A percentile compares a stretch with the other conserved stretches of the same genome.
These are phyloP conservation scores for Trichothecium roseum DNA, from an alignment of 2,329 filamentous ascomycete species.

Conservation along the genomic window DNA sequence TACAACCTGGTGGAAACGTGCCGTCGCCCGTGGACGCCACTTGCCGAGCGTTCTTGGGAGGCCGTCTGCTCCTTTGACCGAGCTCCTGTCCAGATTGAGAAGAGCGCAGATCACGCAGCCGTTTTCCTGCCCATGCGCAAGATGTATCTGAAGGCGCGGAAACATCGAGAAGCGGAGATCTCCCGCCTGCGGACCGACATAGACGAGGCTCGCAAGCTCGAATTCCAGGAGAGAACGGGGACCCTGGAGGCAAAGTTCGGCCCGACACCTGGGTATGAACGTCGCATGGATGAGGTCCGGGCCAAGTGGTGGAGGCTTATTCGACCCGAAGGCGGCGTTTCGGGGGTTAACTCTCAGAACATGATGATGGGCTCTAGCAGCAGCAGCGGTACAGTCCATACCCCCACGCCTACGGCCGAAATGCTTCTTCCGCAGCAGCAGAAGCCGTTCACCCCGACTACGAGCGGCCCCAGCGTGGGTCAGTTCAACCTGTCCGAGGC, in stretches of 20 bases:
- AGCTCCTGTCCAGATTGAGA: constrained; percentile 31
- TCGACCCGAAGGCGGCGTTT: constrained; percentile 16
- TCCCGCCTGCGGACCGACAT: constrained; percentile 35
- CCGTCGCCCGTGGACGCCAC: constrained; percentile 36
- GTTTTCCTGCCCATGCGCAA: constrained; percentile 45
- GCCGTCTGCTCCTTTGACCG: constrained; percentile 28
- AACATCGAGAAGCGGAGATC: constrained; percentile 41
- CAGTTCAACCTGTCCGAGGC: constrained; percentile 16
- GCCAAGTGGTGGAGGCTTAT: constrained; percentile 43
- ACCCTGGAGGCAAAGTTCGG: constrained; percentile 34
- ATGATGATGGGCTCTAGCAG: not conserved
- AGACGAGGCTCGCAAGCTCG: constrained; percentile 36
- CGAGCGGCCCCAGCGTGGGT: not conserved
- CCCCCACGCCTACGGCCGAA: too few species aligned
- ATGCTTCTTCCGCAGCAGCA: too few species aligned
- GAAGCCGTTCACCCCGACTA: too few species aligned
- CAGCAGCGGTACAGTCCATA: too few species aligned
- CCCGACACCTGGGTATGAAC: constrained; percentile 34
- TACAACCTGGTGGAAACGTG: constrained; percentile 36
- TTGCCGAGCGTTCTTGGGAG: constrained; percentile 40
- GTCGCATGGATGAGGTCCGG: constrained; percentile 31
- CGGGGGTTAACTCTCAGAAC: constrained; percentile 7
- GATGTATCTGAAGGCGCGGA: constrained; percentile 40
- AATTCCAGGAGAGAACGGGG: constrained; percentile 35
- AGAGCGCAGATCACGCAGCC: constrained; percentile 32